Conservation (phyloP, 2,329 filamentous ascomycete genomes). For the Sordariomycetes sp. region DNA sequence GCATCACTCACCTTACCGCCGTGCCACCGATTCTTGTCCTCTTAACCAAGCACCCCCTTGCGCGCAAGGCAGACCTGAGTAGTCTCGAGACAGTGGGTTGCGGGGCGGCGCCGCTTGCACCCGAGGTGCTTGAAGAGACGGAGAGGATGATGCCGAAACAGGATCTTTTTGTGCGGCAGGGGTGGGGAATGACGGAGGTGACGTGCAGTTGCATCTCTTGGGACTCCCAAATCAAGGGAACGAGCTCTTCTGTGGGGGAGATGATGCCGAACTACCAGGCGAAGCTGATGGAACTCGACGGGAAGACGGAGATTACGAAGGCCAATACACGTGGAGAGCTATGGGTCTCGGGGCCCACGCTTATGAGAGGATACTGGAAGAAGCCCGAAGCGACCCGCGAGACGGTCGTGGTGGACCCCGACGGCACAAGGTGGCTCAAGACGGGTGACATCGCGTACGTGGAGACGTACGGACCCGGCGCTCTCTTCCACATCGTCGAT, state of each 20-base stretch:
- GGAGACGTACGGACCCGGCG: slow-evolving; percentile 34
- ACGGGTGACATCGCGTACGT: slow-evolving; percentile 65
- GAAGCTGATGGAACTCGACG: slow-evolving; percentile 48
- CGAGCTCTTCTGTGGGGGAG: slow-evolving; percentile 46
- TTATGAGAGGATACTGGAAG: slow-evolving; percentile 68
- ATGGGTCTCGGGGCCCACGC: slow-evolving; percentile 57
- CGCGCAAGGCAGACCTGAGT: slow-evolving; percentile 53
- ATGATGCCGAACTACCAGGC: slow-evolving; percentile 56
- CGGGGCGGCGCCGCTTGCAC: slow-evolving; percentile 57
- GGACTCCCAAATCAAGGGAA: slow-evolving; percentile 23
- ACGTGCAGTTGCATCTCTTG: slow-evolving; percentile 60
- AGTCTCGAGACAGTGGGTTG: slow-evolving; percentile 44
- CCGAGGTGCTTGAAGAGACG: slow-evolving; percentile 43
- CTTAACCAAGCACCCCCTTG: slow-evolving; percentile 57
- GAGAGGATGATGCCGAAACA: slow-evolving; percentile 36
- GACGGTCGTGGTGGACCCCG: slow-evolving; percentile 31
- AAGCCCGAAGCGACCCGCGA: slow-evolving; percentile 54
- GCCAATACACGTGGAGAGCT: slow-evolving; percentile 52
- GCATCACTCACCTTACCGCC: slow-evolving; percentile 50
- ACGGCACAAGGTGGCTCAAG: slow-evolving; percentile 51
- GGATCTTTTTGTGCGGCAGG: slow-evolving; percentile 38
- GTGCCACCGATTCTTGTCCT: slow-evolving; percentile 67
- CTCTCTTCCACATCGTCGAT: slow-evolving; percentile 52
- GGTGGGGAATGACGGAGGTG: slow-evolving; percentile 80
- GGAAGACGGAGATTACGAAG: slow-evolving; percentile 33